Evolutionary conservation across 2,329 filamentous ascomycete genomes (phyloP), one percentile per base, ranked within the genome.

Genomic region (Ophiognomonia clavigignenti-juglandacearum): DNA sequence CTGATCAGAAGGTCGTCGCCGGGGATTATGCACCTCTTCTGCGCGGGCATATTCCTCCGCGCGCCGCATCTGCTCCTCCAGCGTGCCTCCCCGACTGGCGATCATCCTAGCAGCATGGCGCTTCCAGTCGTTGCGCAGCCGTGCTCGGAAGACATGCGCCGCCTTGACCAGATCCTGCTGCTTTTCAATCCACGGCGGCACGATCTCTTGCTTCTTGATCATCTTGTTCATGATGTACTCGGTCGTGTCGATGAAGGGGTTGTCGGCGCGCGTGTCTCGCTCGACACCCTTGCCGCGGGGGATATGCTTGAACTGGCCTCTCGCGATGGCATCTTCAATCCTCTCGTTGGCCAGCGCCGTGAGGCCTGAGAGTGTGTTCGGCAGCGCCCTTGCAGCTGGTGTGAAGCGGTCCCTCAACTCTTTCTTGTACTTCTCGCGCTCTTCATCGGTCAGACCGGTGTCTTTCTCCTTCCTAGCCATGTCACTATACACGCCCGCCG

Each of bases 181-280:
- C 68, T 96, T 97, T 67, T 98, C 93, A 50, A 98, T 97, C 93
- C 93, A 98, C 0, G 92, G 92, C 1, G 93, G 93, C 1, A 95
- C 88, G 50, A 97, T 88, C 18, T 96, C 91, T 65, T 98, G 93
- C 49, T 86, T 85, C 68, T 96, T 88, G 53, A 98, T 96, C 72
- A 97, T 96, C 68, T 95, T 93, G 68, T 98, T 97, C 85, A 97
- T 86, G 58, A 97, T 88, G 63, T 96, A 96, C 66, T 97, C 92
- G 0, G 93, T 97, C 48, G 92, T 97, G 61, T 97, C 89, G 48
- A 97, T 81, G 59, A 95, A 97, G 0, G 93, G 90, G 56, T 86
- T 95, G 56, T 85, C 85, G 1, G 88, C 86, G 54, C 88, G 83
- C 42, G 87, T 72, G 56, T 97, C 91, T n/a, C 85, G 72, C 63